phyloP scores from a whole-genome alignment of 2,329 filamentous ascomycete species.

The Akanthomyces muscarius region DNA sequence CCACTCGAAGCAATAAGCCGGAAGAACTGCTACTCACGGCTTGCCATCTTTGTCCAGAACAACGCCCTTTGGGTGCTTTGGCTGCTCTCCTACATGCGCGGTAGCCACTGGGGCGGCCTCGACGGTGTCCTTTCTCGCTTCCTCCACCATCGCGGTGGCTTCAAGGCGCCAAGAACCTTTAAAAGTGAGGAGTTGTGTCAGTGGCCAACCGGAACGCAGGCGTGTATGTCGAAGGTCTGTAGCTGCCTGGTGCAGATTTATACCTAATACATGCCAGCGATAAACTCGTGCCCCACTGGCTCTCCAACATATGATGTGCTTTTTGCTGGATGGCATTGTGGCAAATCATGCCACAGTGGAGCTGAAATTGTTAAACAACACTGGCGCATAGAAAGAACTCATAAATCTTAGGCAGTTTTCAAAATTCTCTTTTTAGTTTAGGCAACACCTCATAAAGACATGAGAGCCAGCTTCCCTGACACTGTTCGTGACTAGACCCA shows the following conservation, averaged over 20 bases:
- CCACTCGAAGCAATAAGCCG: background rate
- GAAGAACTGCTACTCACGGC: constrained; percentile 58
- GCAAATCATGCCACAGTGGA: no score
- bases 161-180: background rate
- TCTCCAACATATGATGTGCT: background rate
- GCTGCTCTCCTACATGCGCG: constrained; percentile 28
- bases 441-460: no score
- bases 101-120: constrained; percentile 21
- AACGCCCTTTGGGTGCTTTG: constrained; percentile 64
- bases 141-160: constrained; percentile 33
- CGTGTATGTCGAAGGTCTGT: background rate
- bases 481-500: background rate
- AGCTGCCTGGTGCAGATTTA: constrained; percentile 9
- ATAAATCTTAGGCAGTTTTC: background rate
- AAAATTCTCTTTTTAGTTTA: no score
- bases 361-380: background rate
- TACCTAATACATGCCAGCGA: background rate
- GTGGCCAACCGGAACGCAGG: background rate
- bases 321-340: background rate
- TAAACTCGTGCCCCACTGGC: background rate
- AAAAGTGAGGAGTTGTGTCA: background rate
- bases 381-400: no score
- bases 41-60: constrained; percentile 78
- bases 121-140: constrained; percentile 29
- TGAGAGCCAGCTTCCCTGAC: background rate